These are phyloP conservation scores for Sporothrix protearum DNA, from an alignment of 2,329 filamentous ascomycete species.

Conservation along the genomic window DNA sequence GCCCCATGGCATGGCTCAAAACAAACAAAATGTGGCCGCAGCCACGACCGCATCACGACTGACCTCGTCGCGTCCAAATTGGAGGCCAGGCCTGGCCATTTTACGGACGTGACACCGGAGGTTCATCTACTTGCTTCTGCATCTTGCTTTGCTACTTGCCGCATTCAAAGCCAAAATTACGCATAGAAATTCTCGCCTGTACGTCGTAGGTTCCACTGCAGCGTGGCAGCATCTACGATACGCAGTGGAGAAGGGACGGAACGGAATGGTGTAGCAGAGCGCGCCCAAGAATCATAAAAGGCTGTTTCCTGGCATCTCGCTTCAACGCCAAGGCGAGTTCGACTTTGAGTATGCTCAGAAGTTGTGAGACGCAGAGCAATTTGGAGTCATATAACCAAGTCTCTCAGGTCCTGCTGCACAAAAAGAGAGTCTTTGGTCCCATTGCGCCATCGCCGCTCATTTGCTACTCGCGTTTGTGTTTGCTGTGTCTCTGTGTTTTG, in stretches of 20 bases:
- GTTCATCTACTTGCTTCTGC: neutral
- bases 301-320: neutral
- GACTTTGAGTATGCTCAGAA: neutral
- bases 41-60: neutral
- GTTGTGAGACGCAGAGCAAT: neutral
- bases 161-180: neutral
- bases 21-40: neutral
- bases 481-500: neutral
- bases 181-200: neutral
- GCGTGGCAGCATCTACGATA: neutral
- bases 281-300: neutral
- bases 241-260: neutral
- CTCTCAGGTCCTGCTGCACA: neutral
- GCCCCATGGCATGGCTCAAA: too few relatives aligned
- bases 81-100: neutral
- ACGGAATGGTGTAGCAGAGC: neutral
- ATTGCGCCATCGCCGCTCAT: conserved; percentile 5
- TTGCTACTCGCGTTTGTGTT: neutral
- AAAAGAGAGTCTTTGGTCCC: neutral
- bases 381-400: neutral
- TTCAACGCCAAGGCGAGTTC: neutral
- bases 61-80: neutral
- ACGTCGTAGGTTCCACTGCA: neutral
- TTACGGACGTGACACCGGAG: conserved; percentile 13
- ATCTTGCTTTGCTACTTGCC: neutral